Base-by-base conservation (phyloP, 2,329 filamentous ascomycete genomes). In the Curvularia spicifera region DNA sequence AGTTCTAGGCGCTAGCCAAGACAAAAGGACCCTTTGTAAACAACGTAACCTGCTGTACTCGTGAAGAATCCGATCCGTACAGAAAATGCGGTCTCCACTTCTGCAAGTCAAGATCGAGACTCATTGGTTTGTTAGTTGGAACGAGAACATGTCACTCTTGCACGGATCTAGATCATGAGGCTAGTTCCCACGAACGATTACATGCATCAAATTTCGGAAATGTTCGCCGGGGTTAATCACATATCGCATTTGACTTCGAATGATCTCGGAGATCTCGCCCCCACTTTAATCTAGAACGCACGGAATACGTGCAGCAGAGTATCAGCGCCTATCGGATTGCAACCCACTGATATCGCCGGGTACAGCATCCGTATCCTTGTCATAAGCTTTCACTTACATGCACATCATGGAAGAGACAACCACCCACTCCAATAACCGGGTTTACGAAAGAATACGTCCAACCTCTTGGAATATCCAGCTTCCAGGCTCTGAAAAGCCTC, bases 1-100 rank as follows among this genome's bases (percentile, higher is more conserved):
- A 13, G 3, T 42, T 26, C 31, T 42, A 45, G 40, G 26, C 18
- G 22, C 6, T 3, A 18, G 24, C 20, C 12, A 18, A 6, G 7
- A 33, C 5, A 3, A 1, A n/a, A 10, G 9, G 8, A 6, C 20
- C 56, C 49, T 51, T 51, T 58, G 45, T 55, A 37, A 7, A 46
- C 51, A 37, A 33, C 29, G 46, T 48, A 24, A 18, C 9, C 22
- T 7, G n/a, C 26, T 1, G 10, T n/a, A 20, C 28, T 42, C 35
- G 12, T 31, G 29, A 37, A 42, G 31, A 15, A 22, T 47, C 22
- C 40, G 5, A 37, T 37, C 13, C 26, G 6, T 24, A 31, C 33
- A 26, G 22, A 18, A 5, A 28, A 42, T 8, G 10, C 15, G 24
- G 8, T 12, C 24, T 29, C 26, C 35, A 24, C 24, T 13, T 26